phyloP scores from a whole-genome alignment of 495 filamentous ascomycete species.

The Talaromyces nanjingensis region DNA sequence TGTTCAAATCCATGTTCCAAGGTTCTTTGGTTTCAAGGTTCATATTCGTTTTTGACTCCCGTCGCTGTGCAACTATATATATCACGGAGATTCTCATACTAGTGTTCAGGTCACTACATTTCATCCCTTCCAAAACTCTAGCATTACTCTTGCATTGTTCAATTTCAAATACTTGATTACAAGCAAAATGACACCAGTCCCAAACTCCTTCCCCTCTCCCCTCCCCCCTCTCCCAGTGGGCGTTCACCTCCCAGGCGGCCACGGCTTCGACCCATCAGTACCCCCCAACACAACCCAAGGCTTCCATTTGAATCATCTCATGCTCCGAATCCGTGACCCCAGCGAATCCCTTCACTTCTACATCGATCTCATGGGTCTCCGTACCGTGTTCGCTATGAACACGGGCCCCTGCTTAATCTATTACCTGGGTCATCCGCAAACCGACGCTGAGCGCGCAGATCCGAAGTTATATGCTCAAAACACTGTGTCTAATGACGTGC shows the following conservation, averaged over 20 bases:
- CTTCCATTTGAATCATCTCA: conserved; percentile 41
- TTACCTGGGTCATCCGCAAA: conserved; percentile 34
- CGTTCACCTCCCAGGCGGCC: conserved; percentile 19
- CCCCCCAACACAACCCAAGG: conserved; percentile 25
- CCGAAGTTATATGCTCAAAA: conserved; percentile 20
- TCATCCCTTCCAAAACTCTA: neutral
- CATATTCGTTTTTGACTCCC: too few relatives aligned
- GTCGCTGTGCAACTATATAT: neutral
- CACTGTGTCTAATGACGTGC: neutral
- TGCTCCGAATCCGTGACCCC: conserved; percentile 34
- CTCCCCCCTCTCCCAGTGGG: neutral
- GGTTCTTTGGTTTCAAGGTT: too few relatives aligned
- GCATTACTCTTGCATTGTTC: neutral
- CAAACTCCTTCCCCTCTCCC: neutral
- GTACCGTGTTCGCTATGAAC: conserved; percentile 40
- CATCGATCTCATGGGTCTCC: conserved; percentile 40
- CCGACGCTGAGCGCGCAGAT: conserved; percentile 15
- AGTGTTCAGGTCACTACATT: neutral
- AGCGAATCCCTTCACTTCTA: conserved; percentile 37
- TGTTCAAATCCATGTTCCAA: too few relatives aligned
- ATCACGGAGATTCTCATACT: neutral
- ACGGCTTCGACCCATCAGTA: conserved; percentile 22
- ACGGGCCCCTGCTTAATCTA: conserved; percentile 37
- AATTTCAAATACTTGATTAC: neutral
- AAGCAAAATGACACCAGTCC: neutral